Percentiles rank a stretch among this genome's conserved stretches.
Evolutionary conservation across 2,329 filamentous ascomycete species (phyloP).

Genomic region (Ceratocystis ficicola): DNA sequence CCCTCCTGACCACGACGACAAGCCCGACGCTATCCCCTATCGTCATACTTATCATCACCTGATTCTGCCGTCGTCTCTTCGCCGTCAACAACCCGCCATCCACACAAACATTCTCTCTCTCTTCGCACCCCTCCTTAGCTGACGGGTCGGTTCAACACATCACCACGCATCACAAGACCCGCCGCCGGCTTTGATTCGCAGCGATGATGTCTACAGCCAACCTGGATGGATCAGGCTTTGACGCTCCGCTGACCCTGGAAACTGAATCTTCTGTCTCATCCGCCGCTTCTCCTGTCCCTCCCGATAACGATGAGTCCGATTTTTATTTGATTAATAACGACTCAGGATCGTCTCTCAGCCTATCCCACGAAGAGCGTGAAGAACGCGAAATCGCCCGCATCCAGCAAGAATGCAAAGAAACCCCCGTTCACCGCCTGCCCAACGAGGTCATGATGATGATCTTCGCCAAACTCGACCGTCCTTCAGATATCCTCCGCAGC

Average conservation of each 20-base stretch:
- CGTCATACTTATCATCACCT: background rate
- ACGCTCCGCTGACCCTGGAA: conserved; percentile 30
- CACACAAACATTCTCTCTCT: background rate
- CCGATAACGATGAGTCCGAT: conserved; percentile 83
- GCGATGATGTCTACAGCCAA: background rate
- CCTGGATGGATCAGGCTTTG: conserved; percentile 4
- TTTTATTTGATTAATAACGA: conserved; percentile 84
- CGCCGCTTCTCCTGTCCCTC: conserved; percentile 60
- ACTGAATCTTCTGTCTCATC: conserved; percentile 45
- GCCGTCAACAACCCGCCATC: background rate
- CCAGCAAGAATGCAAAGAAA: conserved; percentile 54
- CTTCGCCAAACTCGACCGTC: conserved; percentile 68
- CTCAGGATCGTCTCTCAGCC: conserved; percentile 80
- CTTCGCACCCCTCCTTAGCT: background rate
- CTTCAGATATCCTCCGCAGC: conserved; percentile 68
- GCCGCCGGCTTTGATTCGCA: conserved; percentile 4
- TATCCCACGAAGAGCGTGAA: conserved; percentile 52
- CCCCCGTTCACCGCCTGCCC: conserved; percentile 75
- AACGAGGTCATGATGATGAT: conserved; percentile 91
- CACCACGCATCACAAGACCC: background rate
- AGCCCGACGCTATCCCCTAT: background rate
- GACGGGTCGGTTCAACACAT: background rate
- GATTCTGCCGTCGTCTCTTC: background rate
- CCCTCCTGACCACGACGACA: background rate
- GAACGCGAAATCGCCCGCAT: conserved; percentile 61